Evolutionary conservation across 768 basidiomycete species (phyloP).

Genomic region (Tylopilus sp.): DNA sequence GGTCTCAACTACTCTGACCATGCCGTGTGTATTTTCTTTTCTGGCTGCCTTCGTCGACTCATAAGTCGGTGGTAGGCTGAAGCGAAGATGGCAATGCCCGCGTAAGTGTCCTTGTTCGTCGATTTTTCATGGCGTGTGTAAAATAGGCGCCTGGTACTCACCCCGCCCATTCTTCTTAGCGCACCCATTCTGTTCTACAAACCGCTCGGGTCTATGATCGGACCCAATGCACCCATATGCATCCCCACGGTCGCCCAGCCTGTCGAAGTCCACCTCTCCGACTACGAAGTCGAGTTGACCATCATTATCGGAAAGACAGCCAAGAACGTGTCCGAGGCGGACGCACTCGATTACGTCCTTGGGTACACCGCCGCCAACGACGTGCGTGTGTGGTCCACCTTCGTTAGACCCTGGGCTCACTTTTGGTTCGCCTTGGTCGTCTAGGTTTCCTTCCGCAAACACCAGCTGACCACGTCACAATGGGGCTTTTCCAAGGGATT

Average conservation of each 20-base stretch:
- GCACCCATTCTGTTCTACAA: constrained; percentile 81
- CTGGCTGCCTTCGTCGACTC: neutral
- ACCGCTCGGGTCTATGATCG: constrained; percentile 65
- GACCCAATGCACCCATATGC: constrained; percentile 59
- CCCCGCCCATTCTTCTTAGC: constrained; percentile 30
- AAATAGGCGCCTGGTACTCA: neutral
- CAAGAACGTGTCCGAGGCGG: constrained; percentile 73
- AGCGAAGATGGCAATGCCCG: constrained; percentile 58
- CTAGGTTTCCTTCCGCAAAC: constrained; percentile 72
- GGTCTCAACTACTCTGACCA: constrained; percentile 86
- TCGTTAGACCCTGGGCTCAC: neutral
- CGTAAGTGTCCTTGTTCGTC: constrained; percentile 39
- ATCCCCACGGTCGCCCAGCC: constrained; percentile 72
- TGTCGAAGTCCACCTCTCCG: constrained; percentile 63
- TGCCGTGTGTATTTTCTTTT: constrained; percentile 45
- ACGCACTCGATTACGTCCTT: constrained; percentile 83
- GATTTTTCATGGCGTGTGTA: neutral
- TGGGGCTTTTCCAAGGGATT: constrained; percentile 90
- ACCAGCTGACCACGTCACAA: constrained; percentile 77
- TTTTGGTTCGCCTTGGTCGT: neutral
- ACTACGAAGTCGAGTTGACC: constrained; percentile 80
- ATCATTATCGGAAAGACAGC: constrained; percentile 82
- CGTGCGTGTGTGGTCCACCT: constrained; percentile 34
- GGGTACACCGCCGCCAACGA: constrained; percentile 82
- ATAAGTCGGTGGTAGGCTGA: constrained; percentile 47